Evolutionary conservation across 495 filamentous ascomycete genomes (phyloP).

Genomic region (Penicillium coprophilum): DNA sequence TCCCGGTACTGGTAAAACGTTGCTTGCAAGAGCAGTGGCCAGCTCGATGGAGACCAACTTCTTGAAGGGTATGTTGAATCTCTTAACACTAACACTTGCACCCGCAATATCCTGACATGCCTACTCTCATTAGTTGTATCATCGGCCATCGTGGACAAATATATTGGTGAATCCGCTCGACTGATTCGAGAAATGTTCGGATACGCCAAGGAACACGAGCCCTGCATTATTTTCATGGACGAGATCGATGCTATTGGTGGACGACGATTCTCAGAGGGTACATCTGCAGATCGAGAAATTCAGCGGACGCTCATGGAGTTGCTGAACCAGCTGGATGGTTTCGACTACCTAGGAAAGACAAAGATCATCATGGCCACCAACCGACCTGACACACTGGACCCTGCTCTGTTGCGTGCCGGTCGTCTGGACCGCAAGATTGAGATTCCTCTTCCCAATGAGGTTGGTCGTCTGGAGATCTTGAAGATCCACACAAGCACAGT

Average conservation of each 20-base stretch:
- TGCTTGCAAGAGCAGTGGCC: constrained; percentile 92
- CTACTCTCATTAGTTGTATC: constrained; percentile 72
- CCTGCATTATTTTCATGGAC: constrained; percentile 99
- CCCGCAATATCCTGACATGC: constrained; percentile 22
- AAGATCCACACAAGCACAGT: constrained; percentile 95
- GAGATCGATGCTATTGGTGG: constrained; percentile 99
- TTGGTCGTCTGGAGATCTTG: constrained; percentile 93
- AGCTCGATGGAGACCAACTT: constrained; percentile 99
- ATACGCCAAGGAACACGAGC: constrained; percentile 99
- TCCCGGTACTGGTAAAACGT: constrained; percentile 94
- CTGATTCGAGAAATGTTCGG: constrained; percentile 99
- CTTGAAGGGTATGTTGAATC: constrained; percentile 72
- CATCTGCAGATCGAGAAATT: constrained; percentile 96
- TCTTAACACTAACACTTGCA: not conserved
- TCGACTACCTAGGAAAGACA: constrained; percentile 98
- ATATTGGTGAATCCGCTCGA: constrained; percentile 97
- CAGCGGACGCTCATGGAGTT: constrained; percentile 99
- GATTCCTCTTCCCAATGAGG: constrained; percentile 98
- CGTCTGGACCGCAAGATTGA: constrained; percentile 97
- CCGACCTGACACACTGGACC: constrained; percentile 95
- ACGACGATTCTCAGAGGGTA: constrained; percentile 96
- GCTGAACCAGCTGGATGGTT: constrained; percentile 97
- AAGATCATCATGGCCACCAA: constrained; percentile 99
- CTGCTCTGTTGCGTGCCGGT: constrained; percentile 88
- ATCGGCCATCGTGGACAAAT: constrained; percentile 99